Evolutionary conservation across 495 filamentous ascomycete species (phyloP).

Genomic region (Neurospora sp.): DNA sequence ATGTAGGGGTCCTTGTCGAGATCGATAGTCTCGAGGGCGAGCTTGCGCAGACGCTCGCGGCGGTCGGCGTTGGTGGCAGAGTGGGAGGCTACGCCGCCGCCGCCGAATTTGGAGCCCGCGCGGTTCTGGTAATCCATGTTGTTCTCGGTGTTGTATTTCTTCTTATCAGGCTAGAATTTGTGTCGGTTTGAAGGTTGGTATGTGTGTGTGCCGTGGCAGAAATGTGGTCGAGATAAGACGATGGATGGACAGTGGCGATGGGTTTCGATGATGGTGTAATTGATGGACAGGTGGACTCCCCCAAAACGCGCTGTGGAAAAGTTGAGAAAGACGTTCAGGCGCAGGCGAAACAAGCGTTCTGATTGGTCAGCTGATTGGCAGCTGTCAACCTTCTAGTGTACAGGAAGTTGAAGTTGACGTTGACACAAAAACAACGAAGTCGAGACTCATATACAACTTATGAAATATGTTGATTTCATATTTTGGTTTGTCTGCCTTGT

Average conservation of each 20-base stretch:
- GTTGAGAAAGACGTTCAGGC: not conserved
- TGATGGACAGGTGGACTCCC: not conserved
- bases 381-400: not conserved
- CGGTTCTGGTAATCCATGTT: constrained; percentile 72
- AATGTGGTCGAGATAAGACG: not conserved
- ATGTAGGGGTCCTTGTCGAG: constrained; percentile 99
- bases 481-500: not conserved
- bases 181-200: not conserved
- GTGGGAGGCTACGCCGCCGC: constrained; percentile 90
- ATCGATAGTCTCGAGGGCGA: constrained; percentile 97
- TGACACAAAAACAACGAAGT: not conserved
- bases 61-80: constrained; percentile 93
- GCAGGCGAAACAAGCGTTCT: not conserved
- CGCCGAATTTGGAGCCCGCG: constrained; percentile 95
- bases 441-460: not conserved
- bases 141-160: not conserved
- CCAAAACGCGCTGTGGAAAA: not conserved
- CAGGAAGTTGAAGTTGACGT: not conserved
- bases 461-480: not conserved
- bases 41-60: constrained; percentile 91
- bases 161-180: not conserved
- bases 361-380: not conserved
- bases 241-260: not conserved
- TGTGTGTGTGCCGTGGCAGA: not conserved
- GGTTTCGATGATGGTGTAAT: not conserved